Evolutionary conservation across 768 basidiomycete species (phyloP).

Genomic region (Tephrocybe sp.): DNA sequence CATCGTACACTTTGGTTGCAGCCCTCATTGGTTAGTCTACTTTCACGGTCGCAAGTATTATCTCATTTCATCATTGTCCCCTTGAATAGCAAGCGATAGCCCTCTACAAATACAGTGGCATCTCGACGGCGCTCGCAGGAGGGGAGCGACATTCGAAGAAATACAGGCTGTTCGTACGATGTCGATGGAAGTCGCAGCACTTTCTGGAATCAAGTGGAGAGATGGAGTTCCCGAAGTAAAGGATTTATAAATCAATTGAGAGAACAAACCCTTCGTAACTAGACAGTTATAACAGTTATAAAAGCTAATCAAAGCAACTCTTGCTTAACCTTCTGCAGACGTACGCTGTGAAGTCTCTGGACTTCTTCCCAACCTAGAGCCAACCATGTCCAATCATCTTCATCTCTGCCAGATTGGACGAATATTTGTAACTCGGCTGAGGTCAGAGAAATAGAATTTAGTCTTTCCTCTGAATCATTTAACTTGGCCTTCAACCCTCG

Average conservation of each 20-base stretch:
- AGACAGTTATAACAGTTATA: not conserved
- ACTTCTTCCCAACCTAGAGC: slow-evolving; percentile 16
- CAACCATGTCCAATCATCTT: slow-evolving; percentile 15
- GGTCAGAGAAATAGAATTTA: slow-evolving; percentile 10
- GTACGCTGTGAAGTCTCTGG: slow-evolving; percentile 3
- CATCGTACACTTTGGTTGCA: slow-evolving; percentile 59
- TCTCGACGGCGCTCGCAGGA: slow-evolving; percentile 49
- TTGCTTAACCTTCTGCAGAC: not conserved
- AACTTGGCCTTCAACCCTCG: slow-evolving; percentile 13
- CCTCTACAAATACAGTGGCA: slow-evolving; percentile 70
- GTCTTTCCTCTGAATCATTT: not conserved
- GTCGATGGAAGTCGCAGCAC: slow-evolving; percentile 46
- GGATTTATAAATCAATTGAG: slow-evolving; percentile 3
- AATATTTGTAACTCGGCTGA: slow-evolving; percentile 12
- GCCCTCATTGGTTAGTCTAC: slow-evolving; percentile 40
- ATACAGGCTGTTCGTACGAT: slow-evolving; percentile 52
- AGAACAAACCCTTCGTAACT: not conserved
- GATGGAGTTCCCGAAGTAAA: slow-evolving; percentile 47
- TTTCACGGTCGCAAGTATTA: not conserved
- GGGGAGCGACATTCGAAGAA: slow-evolving; percentile 53
- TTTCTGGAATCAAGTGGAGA: slow-evolving; percentile 52
- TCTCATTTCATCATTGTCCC: not conserved
- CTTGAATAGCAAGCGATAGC: slow-evolving; percentile 44
- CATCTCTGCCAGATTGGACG: slow-evolving; percentile 10
- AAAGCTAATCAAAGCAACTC: not conserved